These are phyloP conservation scores for Colletotrichum euphorbiae DNA, from an alignment of 2,329 filamentous ascomycete genomes.

Conservation along the genomic window DNA sequence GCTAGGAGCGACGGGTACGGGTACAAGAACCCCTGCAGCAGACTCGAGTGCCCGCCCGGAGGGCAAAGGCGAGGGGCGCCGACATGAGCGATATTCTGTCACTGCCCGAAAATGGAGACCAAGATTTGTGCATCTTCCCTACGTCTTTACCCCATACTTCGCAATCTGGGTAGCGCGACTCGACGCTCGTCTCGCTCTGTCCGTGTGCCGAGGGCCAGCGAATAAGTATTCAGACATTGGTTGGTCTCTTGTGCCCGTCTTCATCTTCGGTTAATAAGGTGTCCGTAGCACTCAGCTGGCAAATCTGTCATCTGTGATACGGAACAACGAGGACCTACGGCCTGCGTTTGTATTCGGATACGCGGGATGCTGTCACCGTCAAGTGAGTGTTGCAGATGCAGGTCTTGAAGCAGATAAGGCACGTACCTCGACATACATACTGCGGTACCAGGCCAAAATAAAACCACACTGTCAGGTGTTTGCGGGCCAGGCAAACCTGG, in stretches of 20 bases:
- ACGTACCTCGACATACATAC: not conserved
- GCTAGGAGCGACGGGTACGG: not conserved
- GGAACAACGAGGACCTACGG: not conserved
- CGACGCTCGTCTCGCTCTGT: not conserved
- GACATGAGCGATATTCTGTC: constrained; percentile 29
- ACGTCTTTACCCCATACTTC: constrained; percentile 11
- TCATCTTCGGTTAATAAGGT: too few relatives aligned
- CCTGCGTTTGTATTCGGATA: not conserved
- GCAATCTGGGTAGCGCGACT: not conserved
- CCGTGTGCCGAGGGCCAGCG: not conserved
- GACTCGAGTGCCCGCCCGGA: not conserved
- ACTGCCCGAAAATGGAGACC: constrained; percentile 5
- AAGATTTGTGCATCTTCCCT: constrained; percentile 14
- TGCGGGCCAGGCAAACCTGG: too few relatives aligned
- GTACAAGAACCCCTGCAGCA: constrained; percentile 6
- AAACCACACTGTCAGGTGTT: too few relatives aligned
- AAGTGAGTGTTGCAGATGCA: not conserved
- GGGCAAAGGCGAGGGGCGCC: constrained; percentile 2
- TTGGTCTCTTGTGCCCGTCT: not conserved
- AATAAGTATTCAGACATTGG: not conserved
- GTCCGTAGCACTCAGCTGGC: not conserved
- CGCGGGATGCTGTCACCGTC: not conserved
- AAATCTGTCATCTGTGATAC: not conserved
- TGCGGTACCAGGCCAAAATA: too few relatives aligned
- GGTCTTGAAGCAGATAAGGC: not conserved